phyloP scores from a whole-genome alignment of 192 early-diverging fungal species.

The Mortierella claussenii region DNA sequence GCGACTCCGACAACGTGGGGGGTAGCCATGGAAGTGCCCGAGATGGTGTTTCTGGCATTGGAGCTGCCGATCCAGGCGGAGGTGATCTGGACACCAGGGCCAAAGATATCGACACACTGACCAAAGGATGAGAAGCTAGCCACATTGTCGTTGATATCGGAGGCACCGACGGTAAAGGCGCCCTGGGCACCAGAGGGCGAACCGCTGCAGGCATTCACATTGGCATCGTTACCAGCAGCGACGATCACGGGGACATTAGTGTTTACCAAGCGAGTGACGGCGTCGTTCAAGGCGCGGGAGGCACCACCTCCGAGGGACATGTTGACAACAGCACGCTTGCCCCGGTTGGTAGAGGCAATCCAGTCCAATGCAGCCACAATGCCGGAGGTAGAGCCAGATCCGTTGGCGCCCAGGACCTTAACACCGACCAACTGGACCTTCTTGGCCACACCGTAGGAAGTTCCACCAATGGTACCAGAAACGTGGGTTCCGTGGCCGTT shows the following conservation, averaged over 20 bases:
- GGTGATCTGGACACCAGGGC: conserved; percentile 88
- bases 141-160: conserved; percentile 78
- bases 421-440: conserved; percentile 64
- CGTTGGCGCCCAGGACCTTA: conserved; percentile 65
- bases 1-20: conserved; percentile 93
- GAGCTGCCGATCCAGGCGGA: conserved; percentile 83
- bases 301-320: conserved; percentile 78
- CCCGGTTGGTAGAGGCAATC: conserved; percentile 30
- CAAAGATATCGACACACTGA: conserved; percentile 93
- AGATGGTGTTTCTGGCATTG: conserved; percentile 85
- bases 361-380: conserved; percentile 60
- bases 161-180: conserved; percentile 90
- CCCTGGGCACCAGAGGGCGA: conserved; percentile 62
- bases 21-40: conserved; percentile 95
- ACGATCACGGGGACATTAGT: conserved; percentile 77
- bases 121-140: conserved; percentile 89
- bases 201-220: conserved; percentile 70
- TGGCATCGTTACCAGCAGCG: conserved; percentile 77
- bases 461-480: conserved; percentile 56
- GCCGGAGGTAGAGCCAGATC: conserved; percentile 62
- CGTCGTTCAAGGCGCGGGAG: conserved; percentile 69
- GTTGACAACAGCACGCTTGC: conserved; percentile 67
- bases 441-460: conserved; percentile 74
- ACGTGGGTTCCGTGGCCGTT: conserved; percentile 65
- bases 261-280: conserved; percentile 60